Conservation (phyloP, 352 stramenopile species). For the Globisporangium cederbergense region DNA sequence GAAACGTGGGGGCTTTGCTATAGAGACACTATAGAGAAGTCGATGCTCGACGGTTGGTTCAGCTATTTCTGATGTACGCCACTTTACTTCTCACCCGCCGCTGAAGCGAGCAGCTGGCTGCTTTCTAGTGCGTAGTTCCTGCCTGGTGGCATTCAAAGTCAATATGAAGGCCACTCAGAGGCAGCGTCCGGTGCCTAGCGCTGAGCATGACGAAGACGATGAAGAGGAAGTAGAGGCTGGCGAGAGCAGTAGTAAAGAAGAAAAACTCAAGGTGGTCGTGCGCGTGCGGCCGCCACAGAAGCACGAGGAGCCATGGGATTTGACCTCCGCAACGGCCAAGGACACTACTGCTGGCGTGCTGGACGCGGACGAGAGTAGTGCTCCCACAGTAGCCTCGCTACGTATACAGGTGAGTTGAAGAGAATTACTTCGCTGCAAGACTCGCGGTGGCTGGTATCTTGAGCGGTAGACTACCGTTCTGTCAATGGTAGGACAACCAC, state of each 20-base stretch:
- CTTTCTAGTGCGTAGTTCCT: neutral
- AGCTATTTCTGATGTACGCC: neutral
- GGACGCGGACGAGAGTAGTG: neutral
- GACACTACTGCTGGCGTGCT: neutral
- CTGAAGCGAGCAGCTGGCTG: neutral
- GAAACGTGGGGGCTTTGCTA: neutral
- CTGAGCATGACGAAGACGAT: neutral
- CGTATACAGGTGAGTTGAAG: conserved; percentile 26
- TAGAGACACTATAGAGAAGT: neutral
- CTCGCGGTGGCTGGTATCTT: neutral
- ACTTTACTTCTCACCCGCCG: neutral
- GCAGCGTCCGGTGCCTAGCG: neutral
- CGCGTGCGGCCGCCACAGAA: conserved; percentile 50
- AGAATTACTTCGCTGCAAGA: neutral
- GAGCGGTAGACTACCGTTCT: neutral
- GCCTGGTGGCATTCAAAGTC: neutral
- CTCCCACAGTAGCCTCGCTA: conserved; percentile 20
- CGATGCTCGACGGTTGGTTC: neutral
- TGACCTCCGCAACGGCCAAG: neutral
- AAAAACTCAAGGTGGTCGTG: conserved; percentile 66
- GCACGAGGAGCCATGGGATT: conserved; percentile 39
- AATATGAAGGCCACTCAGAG: conserved; percentile 10
- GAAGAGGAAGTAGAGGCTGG: neutral
- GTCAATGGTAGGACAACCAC: conserved; percentile 28
- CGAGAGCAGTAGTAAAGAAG: conserved; percentile 23